Conservation (phyloP, 345 rosid species). For the Syzygium jambos region DNA sequence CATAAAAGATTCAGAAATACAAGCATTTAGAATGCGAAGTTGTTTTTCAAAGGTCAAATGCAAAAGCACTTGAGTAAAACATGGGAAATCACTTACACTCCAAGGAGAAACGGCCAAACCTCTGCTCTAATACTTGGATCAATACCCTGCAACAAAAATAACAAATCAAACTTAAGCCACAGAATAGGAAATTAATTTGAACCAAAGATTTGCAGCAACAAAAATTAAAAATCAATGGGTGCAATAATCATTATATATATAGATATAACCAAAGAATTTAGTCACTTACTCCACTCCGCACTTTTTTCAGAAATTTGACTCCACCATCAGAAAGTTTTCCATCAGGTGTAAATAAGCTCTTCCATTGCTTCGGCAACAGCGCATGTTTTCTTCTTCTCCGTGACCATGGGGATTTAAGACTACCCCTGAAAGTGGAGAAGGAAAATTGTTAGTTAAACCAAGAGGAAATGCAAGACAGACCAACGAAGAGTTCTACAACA, state of each 20-base stretch:
- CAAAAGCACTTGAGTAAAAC: not conserved
- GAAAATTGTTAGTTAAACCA: not conserved
- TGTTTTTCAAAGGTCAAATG: not conserved
- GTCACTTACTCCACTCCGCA: constrained; percentile 82
- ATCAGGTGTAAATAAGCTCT: constrained; percentile 53
- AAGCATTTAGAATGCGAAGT: not conserved
- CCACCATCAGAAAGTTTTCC: constrained; percentile 80
- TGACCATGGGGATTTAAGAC: constrained; percentile 89
- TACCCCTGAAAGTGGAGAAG: constrained; percentile 38
- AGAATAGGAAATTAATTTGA: not conserved
- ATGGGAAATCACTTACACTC: constrained; percentile 50
- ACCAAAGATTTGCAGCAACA: not conserved
- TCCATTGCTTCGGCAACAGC: constrained; percentile 75
- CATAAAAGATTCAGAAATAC: not conserved
- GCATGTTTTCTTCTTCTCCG: constrained; percentile 79
- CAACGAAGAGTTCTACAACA: not conserved
- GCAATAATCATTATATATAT: not conserved
- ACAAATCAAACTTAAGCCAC: not conserved
- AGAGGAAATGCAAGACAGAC: not conserved
- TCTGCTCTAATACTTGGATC: constrained; percentile 85
- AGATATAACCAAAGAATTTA: not conserved
- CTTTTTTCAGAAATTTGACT: constrained; percentile 78
- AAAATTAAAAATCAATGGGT: not conserved
- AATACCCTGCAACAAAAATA: constrained; percentile 50
- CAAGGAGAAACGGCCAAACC: constrained; percentile 98